A percentile compares a stretch with the other conserved stretches of the same genome.
These are phyloP conservation scores for Microcyclospora pomicola DNA, from an alignment of 2,329 filamentous ascomycete species.

Conservation along the genomic window DNA sequence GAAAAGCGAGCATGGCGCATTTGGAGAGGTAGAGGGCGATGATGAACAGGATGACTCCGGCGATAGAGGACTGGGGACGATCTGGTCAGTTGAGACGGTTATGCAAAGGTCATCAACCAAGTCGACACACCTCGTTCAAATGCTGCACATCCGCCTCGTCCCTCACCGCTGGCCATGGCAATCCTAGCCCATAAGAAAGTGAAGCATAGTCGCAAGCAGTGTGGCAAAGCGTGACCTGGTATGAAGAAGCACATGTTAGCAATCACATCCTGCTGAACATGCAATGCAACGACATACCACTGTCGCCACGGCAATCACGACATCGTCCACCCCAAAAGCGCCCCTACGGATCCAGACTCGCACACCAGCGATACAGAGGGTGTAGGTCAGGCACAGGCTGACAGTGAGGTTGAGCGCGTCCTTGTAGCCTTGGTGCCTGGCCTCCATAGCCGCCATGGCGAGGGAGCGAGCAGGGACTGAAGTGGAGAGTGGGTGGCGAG, in stretches of 20 bases:
- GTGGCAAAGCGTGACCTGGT: slow-evolving; percentile 13
- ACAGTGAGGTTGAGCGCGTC: slow-evolving; percentile 17
- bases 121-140: slow-evolving; percentile 14
- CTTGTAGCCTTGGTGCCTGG: slow-evolving; percentile 13
- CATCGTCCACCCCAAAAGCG: slow-evolving; percentile 18
- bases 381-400: slow-evolving; percentile 21
- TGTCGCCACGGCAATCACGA: slow-evolving; percentile 17
- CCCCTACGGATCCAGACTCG: slow-evolving; percentile 18
- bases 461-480: neutral
- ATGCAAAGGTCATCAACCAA: neutral
- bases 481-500: neutral
- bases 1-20: slow-evolving; percentile 19
- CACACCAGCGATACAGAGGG: slow-evolving; percentile 16
- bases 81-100: slow-evolving; percentile 1
- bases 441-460: slow-evolving; percentile 6
- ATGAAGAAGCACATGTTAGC: too few relatives aligned
- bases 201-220: slow-evolving; percentile 17
- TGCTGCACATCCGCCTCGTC: slow-evolving; percentile 6
- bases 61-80: slow-evolving; percentile 13
- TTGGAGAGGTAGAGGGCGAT: slow-evolving; percentile 19
- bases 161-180: slow-evolving; percentile 11
- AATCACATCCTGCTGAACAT: too few relatives aligned
- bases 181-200: slow-evolving; percentile 16
- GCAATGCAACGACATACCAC: slow-evolving; percentile 1
- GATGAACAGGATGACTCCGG: slow-evolving; percentile 17